Conservation (phyloP, 2,329 filamentous ascomycete genomes). For the Amauroascus verrucosus region DNA sequence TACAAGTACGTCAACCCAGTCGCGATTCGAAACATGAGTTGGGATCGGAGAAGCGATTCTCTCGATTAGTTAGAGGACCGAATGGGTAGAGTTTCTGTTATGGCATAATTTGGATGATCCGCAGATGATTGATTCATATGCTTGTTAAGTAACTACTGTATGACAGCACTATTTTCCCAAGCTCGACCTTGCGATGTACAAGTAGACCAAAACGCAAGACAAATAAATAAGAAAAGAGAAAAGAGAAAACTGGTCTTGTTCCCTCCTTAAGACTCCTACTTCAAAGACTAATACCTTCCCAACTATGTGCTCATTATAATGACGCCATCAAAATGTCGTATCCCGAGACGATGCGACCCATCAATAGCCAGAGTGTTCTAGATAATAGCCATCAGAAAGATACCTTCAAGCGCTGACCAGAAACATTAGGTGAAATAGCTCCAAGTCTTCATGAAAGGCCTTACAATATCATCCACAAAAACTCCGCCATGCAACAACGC, state of each 20-base stretch:
- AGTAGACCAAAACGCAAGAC: no score
- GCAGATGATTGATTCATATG: no score
- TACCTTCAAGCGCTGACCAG: background rate
- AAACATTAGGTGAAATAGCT: background rate
- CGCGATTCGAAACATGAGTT: constrained; percentile 3
- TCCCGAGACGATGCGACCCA: background rate
- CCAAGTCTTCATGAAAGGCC: background rate
- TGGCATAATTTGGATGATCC: background rate
- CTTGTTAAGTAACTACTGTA: no score
- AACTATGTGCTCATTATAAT: background rate
- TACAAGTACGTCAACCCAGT: constrained; percentile 32
- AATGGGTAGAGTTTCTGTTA: background rate
- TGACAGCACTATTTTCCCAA: no score
- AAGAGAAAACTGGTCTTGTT: background rate
- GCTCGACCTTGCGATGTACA: no score
- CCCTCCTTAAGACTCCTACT: background rate
- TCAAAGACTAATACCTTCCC: background rate
- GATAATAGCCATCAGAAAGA: no score
- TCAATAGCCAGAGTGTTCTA: no score
- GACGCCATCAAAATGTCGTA: background rate
- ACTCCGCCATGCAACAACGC: constrained; percentile 1
- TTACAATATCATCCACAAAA: constrained; percentile 5
- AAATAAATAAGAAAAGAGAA: no score
- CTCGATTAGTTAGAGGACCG: background rate
- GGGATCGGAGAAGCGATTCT: background rate